These are phyloP conservation scores for Chrysanthemum makinoi DNA, from an alignment of 129 eudicot genomes.

Conservation along the genomic window DNA sequence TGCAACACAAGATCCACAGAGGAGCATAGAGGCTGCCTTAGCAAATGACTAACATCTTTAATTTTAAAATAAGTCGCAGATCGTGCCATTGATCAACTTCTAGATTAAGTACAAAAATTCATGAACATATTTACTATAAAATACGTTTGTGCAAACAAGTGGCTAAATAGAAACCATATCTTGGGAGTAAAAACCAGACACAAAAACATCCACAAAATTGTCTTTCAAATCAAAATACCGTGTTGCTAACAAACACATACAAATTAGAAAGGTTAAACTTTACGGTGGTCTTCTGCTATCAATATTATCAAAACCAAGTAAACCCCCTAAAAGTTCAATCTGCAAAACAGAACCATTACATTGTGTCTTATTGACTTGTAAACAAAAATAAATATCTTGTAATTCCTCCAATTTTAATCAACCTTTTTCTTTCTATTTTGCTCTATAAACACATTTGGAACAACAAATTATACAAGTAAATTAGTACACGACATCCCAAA, in stretches of 20 bases:
- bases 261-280: not conserved
- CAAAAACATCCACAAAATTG: too few species aligned
- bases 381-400: conserved; percentile 21
- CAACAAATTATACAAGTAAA: conserved; percentile 35
- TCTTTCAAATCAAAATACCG: too few species aligned
- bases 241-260: not conserved
- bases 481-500: conserved; percentile 15
- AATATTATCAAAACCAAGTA: not conserved
- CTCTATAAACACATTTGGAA: conserved; percentile 33
- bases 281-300: not conserved
- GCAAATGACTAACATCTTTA: too few species aligned
- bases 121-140: too few species aligned
- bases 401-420: not conserved
- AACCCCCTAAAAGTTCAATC: not conserved
- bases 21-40: too few species aligned
- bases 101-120: too few species aligned
- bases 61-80: too few species aligned
- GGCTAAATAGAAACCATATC: too few species aligned
- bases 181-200: too few species aligned
- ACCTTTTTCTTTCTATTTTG: conserved; percentile 24
- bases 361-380: conserved; percentile 15
- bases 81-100: too few species aligned
- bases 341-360: not conserved
- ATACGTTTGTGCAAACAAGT: too few species aligned
- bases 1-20: too few species aligned